Base-by-base conservation (phyloP, 192 early-diverging fungal genomes). In the Tieghemiomyces parasiticus region DNA sequence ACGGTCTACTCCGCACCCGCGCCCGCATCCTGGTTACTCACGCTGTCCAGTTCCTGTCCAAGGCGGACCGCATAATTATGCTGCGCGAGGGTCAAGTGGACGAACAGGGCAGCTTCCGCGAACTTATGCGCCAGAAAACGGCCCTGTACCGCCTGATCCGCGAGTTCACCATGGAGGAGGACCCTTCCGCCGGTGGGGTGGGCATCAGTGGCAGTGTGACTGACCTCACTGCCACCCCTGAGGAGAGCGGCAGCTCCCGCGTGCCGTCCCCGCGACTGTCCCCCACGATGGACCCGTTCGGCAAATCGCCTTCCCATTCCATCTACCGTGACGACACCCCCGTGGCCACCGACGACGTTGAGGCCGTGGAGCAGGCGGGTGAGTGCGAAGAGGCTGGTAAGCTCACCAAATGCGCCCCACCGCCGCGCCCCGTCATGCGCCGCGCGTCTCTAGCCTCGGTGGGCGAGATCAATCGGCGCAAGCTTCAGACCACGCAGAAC, bases 21-120 rank as follows among this genome's bases (percentile, higher is more conserved):
- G 67, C 83, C 31, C 81, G 92, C 28, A 65, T 97, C 34, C 77
- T 92, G 46, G 90, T 91, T 14, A 89, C 89, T 12, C 85, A 86
- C 61, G 82, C 81, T 26, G 84, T 96, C 47, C 82, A 85, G 38
- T 86, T 86, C 60, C 58, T 96, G 9, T 75, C 76, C 30, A 76
- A 81, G 44, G 68, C 76, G 0, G 81, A 91, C 49, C 66, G 66
- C 3, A 74, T 92, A 10, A 61, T 91, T 64, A 73, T 90, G 74
- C 63, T 98, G 29, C 72, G 74, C 38, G 77, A 91, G 8, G 93
- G 92, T 3, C 45, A 62, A 9, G 74, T 93, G 22, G 68, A 64
- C 33, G 85, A 88, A 60, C 72, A 78, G 35, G 93, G 90, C 22
- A 64, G 69, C 8, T 88, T 78, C 62, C 61, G 74, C 22, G 72